Base-by-base conservation (phyloP, 2,329 filamentous ascomycete genomes). In the Anthostomella pinea region DNA sequence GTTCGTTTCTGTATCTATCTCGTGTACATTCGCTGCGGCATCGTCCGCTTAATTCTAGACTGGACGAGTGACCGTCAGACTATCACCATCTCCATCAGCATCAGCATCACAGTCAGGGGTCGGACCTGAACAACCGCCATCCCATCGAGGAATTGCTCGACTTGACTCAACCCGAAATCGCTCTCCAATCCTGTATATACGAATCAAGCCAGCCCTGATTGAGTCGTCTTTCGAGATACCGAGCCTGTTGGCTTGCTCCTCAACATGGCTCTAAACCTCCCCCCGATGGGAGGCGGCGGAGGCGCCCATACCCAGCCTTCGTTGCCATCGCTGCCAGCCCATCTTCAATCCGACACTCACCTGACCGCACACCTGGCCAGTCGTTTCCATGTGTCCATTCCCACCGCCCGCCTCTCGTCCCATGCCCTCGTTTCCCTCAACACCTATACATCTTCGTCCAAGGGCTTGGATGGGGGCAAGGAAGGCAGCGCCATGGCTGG, bases 391-490 rank as follows among this genome's bases (percentile, higher is more conserved):
- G 85, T 94, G 35, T 85, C 87, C 35, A 70, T 93, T 41, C 89
- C 93, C 8, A 95, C 90, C 1, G 88, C 93, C 35, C 80, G 81
- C 31, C 79, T 98, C 13, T 96, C 90, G 1, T 95, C 89, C 1
- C 90, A 97, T 60, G 93, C 85, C 31, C 75, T 97, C 52, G 84
- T 98, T 57, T 85, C 87, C 34, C 72, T 98, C 48, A 98, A 98
- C 69, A 98, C 90, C 14, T 97, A 95, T 63, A 91, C 87, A 8
- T 87, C 87, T 8, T 91, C 91, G 1, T 77, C 84, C 36, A 90
- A 89, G 58, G 91, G 90, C 15, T 80, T 85, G 4, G 88, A 96
- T 85, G 91, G 91, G 50, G 83, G 80, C 41, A 93, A 89, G 57
- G 87, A 94, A 53, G 91, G 90, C 22, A 95, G 88, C 67, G 88